Evolutionary conservation across 495 filamentous ascomycete species (phyloP).

Genomic region (Hyaloscypha bicolor): DNA sequence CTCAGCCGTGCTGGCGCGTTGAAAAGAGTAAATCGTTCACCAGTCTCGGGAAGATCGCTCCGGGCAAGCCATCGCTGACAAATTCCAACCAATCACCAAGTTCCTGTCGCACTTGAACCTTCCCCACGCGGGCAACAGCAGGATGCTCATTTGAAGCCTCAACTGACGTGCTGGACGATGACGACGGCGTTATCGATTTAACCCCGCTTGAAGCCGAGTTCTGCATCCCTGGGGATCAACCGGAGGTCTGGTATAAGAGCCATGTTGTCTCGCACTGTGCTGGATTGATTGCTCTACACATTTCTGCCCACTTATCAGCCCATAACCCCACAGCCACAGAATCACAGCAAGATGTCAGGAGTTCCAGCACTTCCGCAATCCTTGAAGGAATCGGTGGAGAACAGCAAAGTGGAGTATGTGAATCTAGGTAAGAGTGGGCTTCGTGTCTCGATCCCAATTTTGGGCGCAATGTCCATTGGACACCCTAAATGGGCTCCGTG

Average conservation of each 20-base stretch:
- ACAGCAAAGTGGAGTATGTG: constrained; percentile 34
- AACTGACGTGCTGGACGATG: neutral
- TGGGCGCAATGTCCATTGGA: constrained; percentile 58
- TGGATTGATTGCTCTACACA: constrained; percentile 1
- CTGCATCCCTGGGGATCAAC: neutral
- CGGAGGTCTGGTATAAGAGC: neutral
- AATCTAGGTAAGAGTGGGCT: constrained; percentile 59
- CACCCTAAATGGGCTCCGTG: constrained; percentile 52
- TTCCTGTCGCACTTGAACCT: neutral
- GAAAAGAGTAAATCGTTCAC: neutral
- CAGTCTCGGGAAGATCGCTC: too few species aligned
- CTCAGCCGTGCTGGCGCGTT: neutral
- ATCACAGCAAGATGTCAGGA: constrained; percentile 9
- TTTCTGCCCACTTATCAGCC: neutral
- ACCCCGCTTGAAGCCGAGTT: constrained; percentile 2
- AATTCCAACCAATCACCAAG: too few species aligned
- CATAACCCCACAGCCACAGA: neutral
- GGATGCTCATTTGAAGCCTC: neutral
- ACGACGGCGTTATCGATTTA: constrained; percentile 3
- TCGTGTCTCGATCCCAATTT: constrained; percentile 58
- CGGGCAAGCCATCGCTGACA: too few species aligned
- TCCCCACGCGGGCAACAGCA: neutral
- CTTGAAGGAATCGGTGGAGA: constrained; percentile 26
- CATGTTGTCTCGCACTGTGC: neutral
- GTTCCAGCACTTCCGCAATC: constrained; percentile 17